Conservation (phyloP, 2,329 filamentous ascomycete species). For the Colletotrichum coccodes region DNA sequence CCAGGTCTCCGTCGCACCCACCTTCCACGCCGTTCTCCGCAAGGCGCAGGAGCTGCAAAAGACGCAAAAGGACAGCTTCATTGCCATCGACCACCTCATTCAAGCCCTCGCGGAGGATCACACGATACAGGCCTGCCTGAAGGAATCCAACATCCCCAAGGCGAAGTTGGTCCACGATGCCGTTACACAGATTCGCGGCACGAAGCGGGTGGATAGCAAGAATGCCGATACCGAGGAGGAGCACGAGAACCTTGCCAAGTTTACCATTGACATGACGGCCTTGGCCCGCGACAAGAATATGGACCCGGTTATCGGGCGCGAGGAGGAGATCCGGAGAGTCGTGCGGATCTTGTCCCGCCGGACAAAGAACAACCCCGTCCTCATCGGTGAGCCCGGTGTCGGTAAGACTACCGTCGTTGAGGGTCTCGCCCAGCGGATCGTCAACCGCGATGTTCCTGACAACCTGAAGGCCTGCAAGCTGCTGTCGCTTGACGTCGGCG, state of each 20-base stretch:
- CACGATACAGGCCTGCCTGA: slow-evolving; percentile 77
- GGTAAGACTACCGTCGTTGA: slow-evolving; percentile 99
- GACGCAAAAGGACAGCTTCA: slow-evolving; percentile 96
- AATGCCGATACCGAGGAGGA: slow-evolving; percentile 93
- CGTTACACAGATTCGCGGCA: slow-evolving; percentile 91
- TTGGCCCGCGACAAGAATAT: slow-evolving; percentile 98
- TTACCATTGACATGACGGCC: slow-evolving; percentile 97
- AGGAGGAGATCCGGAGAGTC: slow-evolving; percentile 93
- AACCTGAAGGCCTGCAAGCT: slow-evolving; percentile 94
- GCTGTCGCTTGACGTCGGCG: slow-evolving; percentile 93
- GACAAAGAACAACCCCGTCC: slow-evolving; percentile 98
- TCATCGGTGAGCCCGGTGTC: slow-evolving; percentile 97
- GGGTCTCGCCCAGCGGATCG: slow-evolving; percentile 92
- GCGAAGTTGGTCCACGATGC: slow-evolving; percentile 89
- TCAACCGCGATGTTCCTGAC: slow-evolving; percentile 95
- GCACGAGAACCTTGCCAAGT: slow-evolving; percentile 96
- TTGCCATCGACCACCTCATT: slow-evolving; percentile 96
- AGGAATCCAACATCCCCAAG: slow-evolving; percentile 91
- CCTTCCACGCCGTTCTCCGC: slow-evolving; percentile 84
- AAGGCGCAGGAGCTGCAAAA: slow-evolving; percentile 91
- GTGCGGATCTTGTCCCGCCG: slow-evolving; percentile 91
- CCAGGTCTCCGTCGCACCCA: slow-evolving; percentile 82
- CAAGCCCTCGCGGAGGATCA: slow-evolving; percentile 83
- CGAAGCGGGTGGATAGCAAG: slow-evolving; percentile 93
- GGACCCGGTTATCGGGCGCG: slow-evolving; percentile 94